Evolutionary conservation across 2,329 filamentous ascomycete genomes (phyloP).

Genomic region (Lachnellula willkommii): DNA sequence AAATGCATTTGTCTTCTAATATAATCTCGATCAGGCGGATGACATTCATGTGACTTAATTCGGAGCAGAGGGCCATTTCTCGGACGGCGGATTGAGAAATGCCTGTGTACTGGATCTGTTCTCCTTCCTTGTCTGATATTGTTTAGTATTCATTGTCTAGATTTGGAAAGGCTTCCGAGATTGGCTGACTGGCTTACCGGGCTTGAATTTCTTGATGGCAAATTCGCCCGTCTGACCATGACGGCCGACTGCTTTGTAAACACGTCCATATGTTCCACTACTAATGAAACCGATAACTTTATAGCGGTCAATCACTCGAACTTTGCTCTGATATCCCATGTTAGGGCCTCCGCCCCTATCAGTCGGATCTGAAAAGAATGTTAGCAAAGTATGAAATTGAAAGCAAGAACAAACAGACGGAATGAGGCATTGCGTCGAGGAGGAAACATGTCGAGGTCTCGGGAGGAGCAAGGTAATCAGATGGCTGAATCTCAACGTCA

Average conservation of each 20-base stretch:
- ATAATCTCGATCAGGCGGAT: slow-evolving; percentile 93
- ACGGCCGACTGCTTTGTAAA: slow-evolving; percentile 87
- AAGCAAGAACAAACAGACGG: slow-evolving; percentile 30
- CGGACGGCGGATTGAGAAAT: slow-evolving; percentile 96
- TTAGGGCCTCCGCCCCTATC: slow-evolving; percentile 43
- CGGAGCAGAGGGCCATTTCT: slow-evolving; percentile 95
- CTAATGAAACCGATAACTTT: slow-evolving; percentile 98
- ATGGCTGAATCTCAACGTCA: background rate
- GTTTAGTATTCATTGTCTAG: background rate
- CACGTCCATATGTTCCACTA: slow-evolving; percentile 93
- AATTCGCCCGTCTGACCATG: slow-evolving; percentile 74
- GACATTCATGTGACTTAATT: slow-evolving; percentile 82
- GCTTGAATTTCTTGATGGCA: slow-evolving; percentile 86
- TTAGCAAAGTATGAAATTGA: slow-evolving; percentile 31
- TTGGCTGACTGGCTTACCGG: slow-evolving; percentile 16
- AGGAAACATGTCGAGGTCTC: slow-evolving; percentile 26
- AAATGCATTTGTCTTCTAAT: slow-evolving; percentile 97
- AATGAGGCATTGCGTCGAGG: slow-evolving; percentile 22
- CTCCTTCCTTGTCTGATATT: slow-evolving; percentile 78
- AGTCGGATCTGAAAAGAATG: slow-evolving; percentile 43
- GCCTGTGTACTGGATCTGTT: slow-evolving; percentile 89
- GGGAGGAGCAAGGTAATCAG: slow-evolving; percentile 2
- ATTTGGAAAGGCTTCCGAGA: background rate
- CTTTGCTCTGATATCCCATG: slow-evolving; percentile 64
- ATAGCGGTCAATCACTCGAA: slow-evolving; percentile 86